Evolutionary conservation across 768 basidiomycete genomes (phyloP), one percentile per base, ranked within the genome.

Genomic region (Kockovaella imperatae): DNA sequence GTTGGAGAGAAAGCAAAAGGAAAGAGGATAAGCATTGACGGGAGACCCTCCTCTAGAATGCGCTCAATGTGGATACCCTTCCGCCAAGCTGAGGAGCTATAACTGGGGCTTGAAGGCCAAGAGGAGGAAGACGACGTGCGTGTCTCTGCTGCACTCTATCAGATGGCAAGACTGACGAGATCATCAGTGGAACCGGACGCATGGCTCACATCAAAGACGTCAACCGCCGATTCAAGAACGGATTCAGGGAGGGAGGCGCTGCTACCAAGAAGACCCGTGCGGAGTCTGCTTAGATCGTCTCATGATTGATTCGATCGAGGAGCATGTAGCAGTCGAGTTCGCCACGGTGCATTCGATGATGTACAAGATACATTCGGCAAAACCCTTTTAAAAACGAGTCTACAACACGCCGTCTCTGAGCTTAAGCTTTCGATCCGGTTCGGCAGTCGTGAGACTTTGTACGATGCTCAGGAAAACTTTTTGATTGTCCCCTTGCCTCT

Each of bases 41-140:
- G 8, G 14, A 35, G 21, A 28, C 21, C 30, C 20, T 13, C 23
- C 29, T 50, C 36, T 68, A 95, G 90, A 83, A 52, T 97, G 95
- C 76, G 85, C 83, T 20, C 86, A 87, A 72, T 96, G 95, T 73
- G 95, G 93, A 49, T 97, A 89, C 77, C 95, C 95, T 36, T 76
- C 88, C 47, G 91, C 95, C 47, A 97, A 87, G 76, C 75, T 93
- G 65, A 83, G 93, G 68, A 90, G 87, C 66, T 97, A 82, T 75
- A 86, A 96, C 76, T 97, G 95, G 95, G 89, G 90, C 60, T 79
- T 83, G 72, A 99, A 99, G 81, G 95, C 95, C 46, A 96, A 97
- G 83, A 84, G 95, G 75, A 84, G 93, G 82, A 95, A 93, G 83
- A 97, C 93, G 40, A 96, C 95, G 68, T 69, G 52, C 57, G 68